Base-by-base conservation (phyloP, 768 basidiomycete species). In the Suillus plorans region DNA sequence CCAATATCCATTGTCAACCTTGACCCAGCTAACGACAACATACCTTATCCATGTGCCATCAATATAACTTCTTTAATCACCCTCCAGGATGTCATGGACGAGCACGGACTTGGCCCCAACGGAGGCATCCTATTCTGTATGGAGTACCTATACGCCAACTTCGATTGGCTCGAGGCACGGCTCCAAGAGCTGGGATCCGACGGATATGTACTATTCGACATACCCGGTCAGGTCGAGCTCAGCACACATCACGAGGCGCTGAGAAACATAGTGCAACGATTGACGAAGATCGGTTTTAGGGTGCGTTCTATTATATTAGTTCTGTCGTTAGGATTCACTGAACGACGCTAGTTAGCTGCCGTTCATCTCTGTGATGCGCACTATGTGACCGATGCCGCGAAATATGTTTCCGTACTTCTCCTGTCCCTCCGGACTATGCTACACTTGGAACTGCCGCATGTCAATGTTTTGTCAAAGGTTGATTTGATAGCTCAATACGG, bases 321-420 rank as follows among this genome's bases (percentile, higher is more conserved):
- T 53, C 34, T 56, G 52, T 55, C 37, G 52, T 10, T n/a, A 10
- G 50, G 64, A 47, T 36, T 34, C 60, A 20, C 60, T 66, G 28
- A 66, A 47, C 44, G 20, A 66, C 45, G 66, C 34, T 72, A 97
- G 96, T 81, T 99, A 68, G 95, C 94, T 61, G 92, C 92, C 9
- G 92, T 99, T 9, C 95, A 99, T 76, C 82, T 99, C 2, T 97
- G 95, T 76, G 97, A 99, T 79, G 93, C 97, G 1, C 94, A 97
- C 78, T 96, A 98, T 75, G 91, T 99, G 70, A 97, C 96, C 55
- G 96, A 99, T 73, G 90, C 96, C 3, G 84, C 94, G 4, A 98
- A 98, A 80, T 99, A 96, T 77, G 84, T 99, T 65, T 95, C 95
- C 14, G 87, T 98, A 44, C 84, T 98, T 50, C 84, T 99, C 42